Conservation (phyloP, 371 early-diverging fungal species). For the Mortierella sp. region DNA sequence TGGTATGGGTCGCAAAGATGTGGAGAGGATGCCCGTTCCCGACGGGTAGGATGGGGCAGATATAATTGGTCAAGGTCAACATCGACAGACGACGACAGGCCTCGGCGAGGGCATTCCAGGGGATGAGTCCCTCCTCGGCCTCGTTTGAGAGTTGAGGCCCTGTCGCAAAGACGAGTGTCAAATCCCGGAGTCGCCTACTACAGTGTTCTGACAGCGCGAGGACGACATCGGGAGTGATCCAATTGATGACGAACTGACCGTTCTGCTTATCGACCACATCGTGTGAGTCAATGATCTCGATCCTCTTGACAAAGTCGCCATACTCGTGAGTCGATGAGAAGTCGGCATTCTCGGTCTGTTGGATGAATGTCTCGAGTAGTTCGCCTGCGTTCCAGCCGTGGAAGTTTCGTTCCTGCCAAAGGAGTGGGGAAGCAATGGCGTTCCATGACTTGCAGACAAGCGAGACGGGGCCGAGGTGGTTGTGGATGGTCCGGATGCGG, state of each 20-base stretch:
- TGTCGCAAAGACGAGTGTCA: conserved; percentile 54
- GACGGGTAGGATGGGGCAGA: conserved; percentile 43
- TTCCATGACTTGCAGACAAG: conserved; percentile 55
- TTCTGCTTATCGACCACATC: conserved; percentile 58
- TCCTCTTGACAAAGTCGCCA: conserved; percentile 56
- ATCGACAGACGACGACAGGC: conserved; percentile 53
- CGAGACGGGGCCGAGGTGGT: conserved; percentile 48
- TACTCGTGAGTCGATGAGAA: conserved; percentile 59
- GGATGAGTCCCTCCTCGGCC: conserved; percentile 48
- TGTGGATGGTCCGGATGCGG: conserved; percentile 50
- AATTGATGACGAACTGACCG: conserved; percentile 58
- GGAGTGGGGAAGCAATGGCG: conserved; percentile 47
- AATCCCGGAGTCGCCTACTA: conserved; percentile 46
- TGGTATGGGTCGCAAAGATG: conserved; percentile 48
- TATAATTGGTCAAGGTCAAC: conserved; percentile 53
- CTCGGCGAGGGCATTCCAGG: conserved; percentile 54
- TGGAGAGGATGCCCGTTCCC: conserved; percentile 49
- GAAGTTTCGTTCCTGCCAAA: conserved; percentile 57
- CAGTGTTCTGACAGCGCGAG: conserved; percentile 56
- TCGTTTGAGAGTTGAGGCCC: conserved; percentile 51
- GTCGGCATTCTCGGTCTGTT: conserved; percentile 54
- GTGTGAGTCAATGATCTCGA: conserved; percentile 58
- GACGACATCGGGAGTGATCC: conserved; percentile 57
- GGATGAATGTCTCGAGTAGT: conserved; percentile 41
- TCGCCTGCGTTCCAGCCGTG: conserved; percentile 59